A percentile compares a stretch with the other conserved stretches of the same genome.
phyloP scores from a whole-genome alignment of 2,329 filamentous ascomycete genomes.

The Ceratocystis lukuohia region DNA sequence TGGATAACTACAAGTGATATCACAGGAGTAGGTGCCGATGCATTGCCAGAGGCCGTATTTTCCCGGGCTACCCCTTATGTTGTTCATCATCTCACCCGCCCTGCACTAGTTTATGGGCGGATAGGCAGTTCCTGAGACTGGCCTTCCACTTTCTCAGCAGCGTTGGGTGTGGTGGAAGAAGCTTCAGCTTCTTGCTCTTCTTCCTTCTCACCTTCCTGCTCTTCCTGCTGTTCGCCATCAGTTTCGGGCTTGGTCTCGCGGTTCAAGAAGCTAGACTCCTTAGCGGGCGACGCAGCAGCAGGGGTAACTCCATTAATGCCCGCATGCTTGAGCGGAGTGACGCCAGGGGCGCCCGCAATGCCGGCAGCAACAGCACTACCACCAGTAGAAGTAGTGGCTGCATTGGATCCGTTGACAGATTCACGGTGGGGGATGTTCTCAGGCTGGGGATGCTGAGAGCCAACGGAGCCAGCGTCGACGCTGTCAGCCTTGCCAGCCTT shows the following conservation, averaged over 20 bases:
- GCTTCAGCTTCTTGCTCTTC: conserved; percentile 6
- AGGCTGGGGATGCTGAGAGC: conserved; percentile 84
- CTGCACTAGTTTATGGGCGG: conserved; percentile 7
- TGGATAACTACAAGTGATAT: background rate
- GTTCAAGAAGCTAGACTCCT: conserved; percentile 79
- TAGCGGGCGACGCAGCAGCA: conserved; percentile 58
- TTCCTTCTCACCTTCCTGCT: conserved; percentile 12
- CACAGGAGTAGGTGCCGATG: background rate
- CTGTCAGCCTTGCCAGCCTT: conserved; percentile 95
- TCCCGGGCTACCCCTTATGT: background rate
- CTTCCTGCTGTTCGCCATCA: conserved; percentile 19
- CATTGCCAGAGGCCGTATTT: background rate
- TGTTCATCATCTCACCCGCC: background rate
- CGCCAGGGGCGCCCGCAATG: conserved; percentile 25
- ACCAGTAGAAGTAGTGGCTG: background rate
- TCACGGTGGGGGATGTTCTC: conserved; percentile 77
- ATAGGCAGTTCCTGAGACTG: conserved; percentile 10
- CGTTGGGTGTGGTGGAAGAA: background rate
- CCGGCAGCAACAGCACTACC: conserved; percentile 20
- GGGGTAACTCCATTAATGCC: conserved; percentile 27
- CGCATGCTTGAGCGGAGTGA: conserved; percentile 28
- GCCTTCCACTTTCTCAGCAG: background rate
- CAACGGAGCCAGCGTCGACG: conserved; percentile 84
- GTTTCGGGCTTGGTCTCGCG: conserved; percentile 57
- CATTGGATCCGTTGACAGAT: conserved; percentile 36